These are phyloP conservation scores for Phytomonas sp. DNA, from an alignment of 208 protist genomes.

Conservation along the genomic window DNA sequence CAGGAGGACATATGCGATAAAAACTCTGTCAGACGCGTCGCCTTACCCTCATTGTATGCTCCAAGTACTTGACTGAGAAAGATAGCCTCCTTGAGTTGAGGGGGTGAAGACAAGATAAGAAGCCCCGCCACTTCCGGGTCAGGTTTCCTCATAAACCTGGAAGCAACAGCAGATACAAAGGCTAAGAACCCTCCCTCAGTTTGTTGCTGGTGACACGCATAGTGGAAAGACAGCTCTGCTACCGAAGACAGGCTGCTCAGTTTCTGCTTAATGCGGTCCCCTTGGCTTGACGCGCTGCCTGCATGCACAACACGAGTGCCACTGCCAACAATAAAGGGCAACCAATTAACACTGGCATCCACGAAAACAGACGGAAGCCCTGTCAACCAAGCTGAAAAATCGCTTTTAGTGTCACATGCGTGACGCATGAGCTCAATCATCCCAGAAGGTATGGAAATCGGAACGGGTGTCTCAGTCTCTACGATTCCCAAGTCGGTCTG, in stretches of 20 bases:
- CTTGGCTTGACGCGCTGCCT: too few relatives aligned
- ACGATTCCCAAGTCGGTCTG: too few relatives aligned
- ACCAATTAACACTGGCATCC: too few relatives aligned
- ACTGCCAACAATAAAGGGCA: too few relatives aligned
- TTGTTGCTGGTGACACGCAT: slow-evolving; percentile 28
- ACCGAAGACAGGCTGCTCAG: slow-evolving; percentile 24
- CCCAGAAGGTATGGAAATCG: too few relatives aligned
- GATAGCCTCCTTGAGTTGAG: slow-evolving; percentile 18
- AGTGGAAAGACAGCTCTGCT: slow-evolving; percentile 21
- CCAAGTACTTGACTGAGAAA: slow-evolving; percentile 12
- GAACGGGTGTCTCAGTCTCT: too few relatives aligned
- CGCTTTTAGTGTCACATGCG: too few relatives aligned
- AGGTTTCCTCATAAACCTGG: neutral
- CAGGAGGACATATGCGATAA: slow-evolving; percentile 23
- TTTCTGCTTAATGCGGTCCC: slow-evolving; percentile 15
- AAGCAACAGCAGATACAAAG: neutral
- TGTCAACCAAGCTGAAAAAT: too few relatives aligned
- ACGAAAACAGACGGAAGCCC: too few relatives aligned
- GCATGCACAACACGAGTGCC: too few relatives aligned
- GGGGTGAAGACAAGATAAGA: too few relatives aligned
- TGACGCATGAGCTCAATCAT: too few relatives aligned
- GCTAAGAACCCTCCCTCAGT: slow-evolving; percentile 16
- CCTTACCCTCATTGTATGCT: slow-evolving; percentile 11
- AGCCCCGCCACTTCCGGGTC: slow-evolving; percentile 13
- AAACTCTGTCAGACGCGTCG: slow-evolving; percentile 12